Base-by-base conservation (phyloP, 306 rosid species). In the Sechiopsis laciniata region DNA sequence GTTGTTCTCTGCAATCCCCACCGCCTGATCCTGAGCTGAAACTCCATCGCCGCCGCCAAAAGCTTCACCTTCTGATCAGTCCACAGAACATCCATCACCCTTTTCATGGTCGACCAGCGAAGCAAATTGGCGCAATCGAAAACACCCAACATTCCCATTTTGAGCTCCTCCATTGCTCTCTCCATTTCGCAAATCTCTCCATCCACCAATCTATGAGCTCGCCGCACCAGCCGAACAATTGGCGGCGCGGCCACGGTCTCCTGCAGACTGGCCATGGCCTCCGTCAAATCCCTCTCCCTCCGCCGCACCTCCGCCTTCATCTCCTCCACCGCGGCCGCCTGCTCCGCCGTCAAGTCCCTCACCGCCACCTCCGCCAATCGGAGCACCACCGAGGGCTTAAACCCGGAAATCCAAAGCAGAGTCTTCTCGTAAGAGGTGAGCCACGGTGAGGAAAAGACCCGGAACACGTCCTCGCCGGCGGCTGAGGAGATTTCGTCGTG, bases 401-500 rank as follows among this genome's bases (percentile, higher is more conserved):
- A 81, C 29, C 83, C 87, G 0, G 66, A 82, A 11, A 82, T 68
- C 90, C 85, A 88, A 16, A 82, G 82, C 24, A 81, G 35, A 26
- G 78, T 61, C 53, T 45, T 40, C 63, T 88, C 84, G 66, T 78
- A 77, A 0, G 82, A 22, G 24, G 77, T 79, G 2, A 85, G 71
- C 88, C 90, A 88, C 0, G 82, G 80, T 0, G 83, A 72, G 2
- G 87, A 79, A 26, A 79, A 71, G 2, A 82, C 24, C 3, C 76
- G 72, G 72, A 84, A 79, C 3, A 79, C 76, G 37, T 82, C 87
- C 10, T 55, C 78, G 8, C 66, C 55, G 10, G 82, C 81, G 16
- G 75, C 15, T 11, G 7, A 53, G 20, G 68, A 55, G 16, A 54
- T 82, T 10, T 82, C 79, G 0, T 74, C 74, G 58, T 75, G 74